Conservation (phyloP, 352 stramenopile genomes). For the Phytopythium kandeliae region DNA sequence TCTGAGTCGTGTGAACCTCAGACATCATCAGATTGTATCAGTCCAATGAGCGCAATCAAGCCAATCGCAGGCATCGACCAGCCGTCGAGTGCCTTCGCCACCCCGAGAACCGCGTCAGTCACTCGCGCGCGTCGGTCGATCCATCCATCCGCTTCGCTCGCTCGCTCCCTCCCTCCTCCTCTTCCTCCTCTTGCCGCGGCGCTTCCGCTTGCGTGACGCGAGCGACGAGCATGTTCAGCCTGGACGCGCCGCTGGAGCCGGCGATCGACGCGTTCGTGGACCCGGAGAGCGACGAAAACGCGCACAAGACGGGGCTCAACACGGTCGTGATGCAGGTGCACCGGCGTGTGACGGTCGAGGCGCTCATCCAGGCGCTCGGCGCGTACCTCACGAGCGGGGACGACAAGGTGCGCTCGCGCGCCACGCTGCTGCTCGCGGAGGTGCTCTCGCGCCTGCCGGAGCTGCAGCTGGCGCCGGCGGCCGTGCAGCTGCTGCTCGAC, state of each 20-base stretch:
- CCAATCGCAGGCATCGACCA: too few relatives aligned
- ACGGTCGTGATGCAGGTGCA: constrained; percentile 87
- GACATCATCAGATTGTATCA: too few relatives aligned
- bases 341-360: constrained; percentile 66
- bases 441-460: constrained; percentile 85
- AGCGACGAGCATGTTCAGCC: constrained; percentile 57
- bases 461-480: constrained; percentile 62
- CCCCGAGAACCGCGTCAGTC: too few relatives aligned
- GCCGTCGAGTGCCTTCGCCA: too few relatives aligned
- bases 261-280: constrained; percentile 85
- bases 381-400: constrained; percentile 61
- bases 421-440: constrained; percentile 82
- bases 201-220: too few relatives aligned
- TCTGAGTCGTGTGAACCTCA: too few relatives aligned
- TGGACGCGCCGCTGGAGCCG: constrained; percentile 77
- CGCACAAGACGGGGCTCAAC: constrained; percentile 84
- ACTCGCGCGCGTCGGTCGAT: too few relatives aligned
- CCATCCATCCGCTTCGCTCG: too few relatives aligned
- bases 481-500: constrained; percentile 67
- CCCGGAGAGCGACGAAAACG: constrained; percentile 75
- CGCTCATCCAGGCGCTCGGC: constrained; percentile 76
- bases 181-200: too few relatives aligned
- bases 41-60: too few relatives aligned
- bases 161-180: too few relatives aligned
- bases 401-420: constrained; percentile 75